Percentiles rank a stretch among this genome's conserved stretches.
Conservation (phyloP, 441 rosid genomes). For the Arabidopsis hybrid region DNA sequence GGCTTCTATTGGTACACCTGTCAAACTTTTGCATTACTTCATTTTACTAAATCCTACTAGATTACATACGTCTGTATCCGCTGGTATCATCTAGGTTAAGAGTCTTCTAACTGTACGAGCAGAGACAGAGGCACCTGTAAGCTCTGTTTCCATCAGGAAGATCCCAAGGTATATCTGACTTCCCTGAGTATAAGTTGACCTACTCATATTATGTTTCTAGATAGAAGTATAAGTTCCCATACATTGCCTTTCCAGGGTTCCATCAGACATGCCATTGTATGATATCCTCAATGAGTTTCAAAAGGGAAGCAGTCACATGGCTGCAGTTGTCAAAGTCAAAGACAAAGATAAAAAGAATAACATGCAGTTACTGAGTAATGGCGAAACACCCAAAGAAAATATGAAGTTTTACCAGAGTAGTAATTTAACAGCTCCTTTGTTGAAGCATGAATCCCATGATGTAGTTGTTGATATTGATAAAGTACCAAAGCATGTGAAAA, state of each 20-base stretch:
- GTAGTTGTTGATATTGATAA: slow-evolving; percentile 59
- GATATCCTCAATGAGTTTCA: slow-evolving; percentile 82
- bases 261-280: slow-evolving; percentile 77
- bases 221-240: slow-evolving; percentile 6
- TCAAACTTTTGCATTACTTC: slow-evolving; percentile 22
- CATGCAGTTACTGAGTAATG: slow-evolving; percentile 43
- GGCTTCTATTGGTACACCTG: slow-evolving; percentile 67
- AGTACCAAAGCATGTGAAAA: slow-evolving; percentile 45
- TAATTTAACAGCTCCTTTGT: slow-evolving; percentile 52
- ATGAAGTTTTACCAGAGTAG: slow-evolving; percentile 43
- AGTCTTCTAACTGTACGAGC: slow-evolving; percentile 74
- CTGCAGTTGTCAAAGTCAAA: slow-evolving; percentile 69
- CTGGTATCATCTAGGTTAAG: slow-evolving; percentile 56
- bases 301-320: slow-evolving; percentile 87
- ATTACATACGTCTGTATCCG: slow-evolving; percentile 17
- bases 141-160: slow-evolving; percentile 77
- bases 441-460: slow-evolving; percentile 50
- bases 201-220: neutral
- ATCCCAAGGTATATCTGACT: slow-evolving; percentile 62
- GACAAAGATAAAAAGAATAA: slow-evolving; percentile 44
- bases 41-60: slow-evolving; percentile 12
- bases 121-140: slow-evolving; percentile 74
- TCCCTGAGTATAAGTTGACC: neutral
- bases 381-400: slow-evolving; percentile 46
- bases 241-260: slow-evolving; percentile 55